Percentiles rank a stretch among this genome's conserved stretches.
Conservation (phyloP, 768 basidiomycete genomes). For the Podaxis sp. region DNA sequence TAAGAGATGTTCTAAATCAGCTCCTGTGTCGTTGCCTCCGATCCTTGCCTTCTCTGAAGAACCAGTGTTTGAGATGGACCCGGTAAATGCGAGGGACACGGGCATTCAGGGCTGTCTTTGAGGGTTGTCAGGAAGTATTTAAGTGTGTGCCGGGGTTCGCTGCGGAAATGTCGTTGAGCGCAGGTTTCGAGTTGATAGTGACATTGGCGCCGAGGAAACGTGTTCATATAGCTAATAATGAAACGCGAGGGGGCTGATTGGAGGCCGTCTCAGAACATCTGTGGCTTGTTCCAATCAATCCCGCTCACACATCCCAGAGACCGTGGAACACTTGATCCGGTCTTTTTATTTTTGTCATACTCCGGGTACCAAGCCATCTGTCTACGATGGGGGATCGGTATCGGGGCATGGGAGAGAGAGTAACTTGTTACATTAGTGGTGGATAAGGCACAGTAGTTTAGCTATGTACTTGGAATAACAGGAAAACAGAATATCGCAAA, state of each 20-base stretch:
- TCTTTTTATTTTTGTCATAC: not conserved
- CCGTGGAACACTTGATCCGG: not conserved
- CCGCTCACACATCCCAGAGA: not conserved
- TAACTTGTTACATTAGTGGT: constrained; percentile 3
- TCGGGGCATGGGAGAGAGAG: not conserved
- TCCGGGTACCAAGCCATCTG: too few relatives aligned
- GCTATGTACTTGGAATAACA: not conserved
- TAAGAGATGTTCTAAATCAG: not conserved
- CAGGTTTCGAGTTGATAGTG: not conserved
- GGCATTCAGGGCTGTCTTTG: not conserved
- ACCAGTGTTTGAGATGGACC: not conserved
- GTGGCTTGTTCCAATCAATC: too few relatives aligned
- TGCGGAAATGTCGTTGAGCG: not conserved
- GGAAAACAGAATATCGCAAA: not conserved
- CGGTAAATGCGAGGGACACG: not conserved
- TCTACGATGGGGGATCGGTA: too few relatives aligned
- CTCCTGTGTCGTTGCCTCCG: not conserved
- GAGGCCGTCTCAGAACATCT: not conserved
- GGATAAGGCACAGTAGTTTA: not conserved
- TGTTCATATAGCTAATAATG: not conserved
- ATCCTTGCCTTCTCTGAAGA: not conserved
- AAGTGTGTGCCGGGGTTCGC: not conserved
- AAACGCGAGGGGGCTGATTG: not conserved
- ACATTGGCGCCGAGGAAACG: not conserved
- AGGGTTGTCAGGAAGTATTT: not conserved